Evolutionary conservation across 169 alveolate genomes (phyloP), one percentile per base, ranked within the genome.

Genomic region (Prorocentrum cordatum): DNA sequence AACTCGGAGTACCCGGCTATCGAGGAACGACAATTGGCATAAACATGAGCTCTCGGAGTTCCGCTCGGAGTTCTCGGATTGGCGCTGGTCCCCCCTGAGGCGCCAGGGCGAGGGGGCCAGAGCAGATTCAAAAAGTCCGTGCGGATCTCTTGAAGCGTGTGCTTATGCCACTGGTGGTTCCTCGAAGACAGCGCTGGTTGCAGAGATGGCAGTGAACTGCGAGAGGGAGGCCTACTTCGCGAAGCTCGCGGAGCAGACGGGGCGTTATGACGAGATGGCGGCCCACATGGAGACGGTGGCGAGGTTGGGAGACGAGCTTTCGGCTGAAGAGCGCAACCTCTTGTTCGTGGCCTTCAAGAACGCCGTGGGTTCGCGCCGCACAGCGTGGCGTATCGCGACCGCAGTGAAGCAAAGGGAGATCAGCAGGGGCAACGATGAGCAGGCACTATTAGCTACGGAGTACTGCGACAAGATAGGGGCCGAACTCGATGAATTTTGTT

Each of bases 171-270:
- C 58, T 12, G 18, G 18, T 18, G 18, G 10, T 10, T 42, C 58
- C 58, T 18, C 58, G n/a, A 42, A 10, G 10, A 18, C 58, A 10
- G n/a, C 58, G 18, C 58, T 42, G 10, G 18, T 18, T 42, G 18
- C 10, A 10, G 58, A 62, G 72, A 10, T 10, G 27, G 72, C 10
- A 12, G 47, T 27, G 72, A 27, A n/a, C n/a, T n/a, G 10, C 18
- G 72, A 12, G 38, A 12, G 18, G 26, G 18, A 62, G 47, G 72
- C 72, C 45, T 96, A 97, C 93, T 94, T 98, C 66, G 99, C 99
- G 12, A n/a, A n/a, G n/a, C n/a, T n/a, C n/a, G n/a, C n/a, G n/a
- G 99, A 98, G 92, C 98, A 98, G 92, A 96, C 99, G 33, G 99
- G 96, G 86, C 95, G 99, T 93, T 98, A 96, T 93, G 99, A 97